These are phyloP conservation scores for Colletotrichum phormii DNA, from an alignment of 2,329 filamentous ascomycete genomes.

Conservation along the genomic window DNA sequence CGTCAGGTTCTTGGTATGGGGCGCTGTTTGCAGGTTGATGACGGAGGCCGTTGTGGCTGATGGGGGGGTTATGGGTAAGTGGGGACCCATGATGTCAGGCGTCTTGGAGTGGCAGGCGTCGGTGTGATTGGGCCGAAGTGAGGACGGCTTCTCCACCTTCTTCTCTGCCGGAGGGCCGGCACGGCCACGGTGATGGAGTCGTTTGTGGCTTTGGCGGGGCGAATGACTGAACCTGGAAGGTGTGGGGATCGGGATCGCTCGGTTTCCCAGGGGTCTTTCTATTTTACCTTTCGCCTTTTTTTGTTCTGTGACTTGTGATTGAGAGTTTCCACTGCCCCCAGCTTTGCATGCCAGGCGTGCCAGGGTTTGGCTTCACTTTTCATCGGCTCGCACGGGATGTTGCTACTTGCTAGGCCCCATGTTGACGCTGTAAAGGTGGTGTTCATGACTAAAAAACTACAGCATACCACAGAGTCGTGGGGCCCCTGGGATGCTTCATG, in stretches of 20 bases:
- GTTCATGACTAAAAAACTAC: constrained; percentile 14
- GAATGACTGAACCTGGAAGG: not conserved
- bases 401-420: too few species aligned
- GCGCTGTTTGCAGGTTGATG: constrained; percentile 34
- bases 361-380: not conserved
- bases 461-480: not conserved
- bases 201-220: constrained; percentile 27
- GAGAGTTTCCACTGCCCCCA: not conserved
- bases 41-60: constrained; percentile 34
- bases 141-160: not conserved
- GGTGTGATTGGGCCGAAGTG: constrained; percentile 20
- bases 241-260: constrained; percentile 21
- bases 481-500: not conserved
- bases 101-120: constrained; percentile 8
- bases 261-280: constrained; percentile 5
- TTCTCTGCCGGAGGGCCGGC: not conserved
- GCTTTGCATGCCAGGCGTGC: too few species aligned
- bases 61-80: constrained; percentile 3
- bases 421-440: constrained; percentile 9
- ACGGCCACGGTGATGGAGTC: constrained; percentile 18
- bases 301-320: not conserved
- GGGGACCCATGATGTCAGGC: constrained; percentile 29
- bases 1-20: constrained; percentile 27
- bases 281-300: not conserved
- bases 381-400: not conserved